Base-by-base conservation (phyloP, 148 eudicot species). In the Amaranthus cruentus region DNA sequence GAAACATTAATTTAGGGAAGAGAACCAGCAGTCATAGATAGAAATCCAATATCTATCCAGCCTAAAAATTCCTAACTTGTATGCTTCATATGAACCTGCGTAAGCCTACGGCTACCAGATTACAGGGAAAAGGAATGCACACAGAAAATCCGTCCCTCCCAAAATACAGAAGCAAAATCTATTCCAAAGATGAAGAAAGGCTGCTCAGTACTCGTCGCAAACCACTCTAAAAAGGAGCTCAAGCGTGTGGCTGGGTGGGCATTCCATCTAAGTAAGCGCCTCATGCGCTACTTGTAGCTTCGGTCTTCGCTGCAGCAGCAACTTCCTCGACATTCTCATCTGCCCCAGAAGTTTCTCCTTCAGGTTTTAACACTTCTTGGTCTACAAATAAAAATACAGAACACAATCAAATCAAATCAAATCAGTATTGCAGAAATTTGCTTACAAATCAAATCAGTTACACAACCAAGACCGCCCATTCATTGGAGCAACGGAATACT, bases 321-420 rank as follows among this genome's bases (percentile, higher is more conserved):
- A 44, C 76, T 10, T 56, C 77, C 70, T 68, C 70, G 13, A 57
- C 47, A 69, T 78, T 78, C 73, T 56, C 76, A 3, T n/a, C 69
- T 13, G 12, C 71, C 60, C 77, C 55, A 3, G 75, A 44, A 58
- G 66, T 80, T 62, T 66, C 86, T 55, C 78, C 88, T 42, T 82
- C 88, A 3, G 96, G 87, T 80, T 83, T 88, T 2, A 83, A 55
- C 14, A 77, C 86, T 67, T 84, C 89, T 80, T 77, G 81, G 74
- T 78, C 97, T 88, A 73, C 77, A 74, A 7, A 55, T 47, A 4
- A 61, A n/a, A 47, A 54, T 9, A 21, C 5, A 56, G 7, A 28
- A 28, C 38, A 28, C 38, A 28, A 28, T 28, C 38, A 28, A 28
- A 28, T 28, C 38, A 28, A 28, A 1, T 28, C 38, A 28, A 28